Conservation (phyloP, 306 rosid species). For the Pterocarpus macrocarpus region DNA sequence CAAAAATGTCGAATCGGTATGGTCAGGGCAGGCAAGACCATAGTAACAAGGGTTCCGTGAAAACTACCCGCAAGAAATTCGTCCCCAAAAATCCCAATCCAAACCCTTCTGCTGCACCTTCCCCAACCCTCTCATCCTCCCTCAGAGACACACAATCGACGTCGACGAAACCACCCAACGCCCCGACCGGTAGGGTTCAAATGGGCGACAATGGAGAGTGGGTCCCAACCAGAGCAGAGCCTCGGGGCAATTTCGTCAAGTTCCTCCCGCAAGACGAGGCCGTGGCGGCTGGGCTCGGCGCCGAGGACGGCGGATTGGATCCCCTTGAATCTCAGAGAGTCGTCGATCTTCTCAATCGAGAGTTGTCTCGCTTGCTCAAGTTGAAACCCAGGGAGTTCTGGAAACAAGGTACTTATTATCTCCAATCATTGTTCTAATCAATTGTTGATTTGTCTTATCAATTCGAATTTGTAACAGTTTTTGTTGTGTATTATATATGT, state of each 20-base stretch:
- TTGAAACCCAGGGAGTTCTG: slow-evolving; percentile 86
- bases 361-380: slow-evolving; percentile 84
- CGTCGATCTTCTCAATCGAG: slow-evolving; percentile 86
- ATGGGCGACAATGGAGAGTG: slow-evolving; percentile 56
- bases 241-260: slow-evolving; percentile 72
- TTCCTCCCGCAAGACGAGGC: slow-evolving; percentile 98
- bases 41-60: slow-evolving; percentile 63
- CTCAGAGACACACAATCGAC: slow-evolving; percentile 68
- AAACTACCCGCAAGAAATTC: slow-evolving; percentile 60
- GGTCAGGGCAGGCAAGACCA: slow-evolving; percentile 53
- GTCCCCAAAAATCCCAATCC: slow-evolving; percentile 68
- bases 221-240: slow-evolving; percentile 52
- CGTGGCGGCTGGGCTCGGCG: slow-evolving; percentile 86
- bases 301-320: slow-evolving; percentile 89
- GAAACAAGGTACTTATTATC: slow-evolving; percentile 71
- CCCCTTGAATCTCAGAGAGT: slow-evolving; percentile 91
- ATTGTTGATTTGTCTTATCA: not conserved
- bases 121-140: slow-evolving; percentile 73
- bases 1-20: slow-evolving; percentile 67
- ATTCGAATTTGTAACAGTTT: not conserved
- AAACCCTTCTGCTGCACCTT: not conserved
- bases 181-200: slow-evolving; percentile 48
- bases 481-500: slow-evolving; percentile 21
- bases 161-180: slow-evolving; percentile 51
- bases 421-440: not conserved